Evolutionary conservation across 805 yeast species (phyloP).

Genomic region (Wickerhamomyces subpelliculosus): DNA sequence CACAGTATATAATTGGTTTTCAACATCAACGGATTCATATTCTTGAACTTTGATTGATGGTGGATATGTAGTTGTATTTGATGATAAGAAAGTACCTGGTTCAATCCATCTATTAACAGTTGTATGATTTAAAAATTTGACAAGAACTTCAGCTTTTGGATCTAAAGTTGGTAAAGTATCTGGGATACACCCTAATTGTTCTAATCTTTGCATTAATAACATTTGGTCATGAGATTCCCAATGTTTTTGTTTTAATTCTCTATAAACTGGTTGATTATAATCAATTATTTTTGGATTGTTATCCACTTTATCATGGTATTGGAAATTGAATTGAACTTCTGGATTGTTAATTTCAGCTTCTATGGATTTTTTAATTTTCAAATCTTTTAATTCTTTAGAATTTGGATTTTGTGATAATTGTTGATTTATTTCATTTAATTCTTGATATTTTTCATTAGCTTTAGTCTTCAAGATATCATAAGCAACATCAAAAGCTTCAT

Average conservation of each 20-base stretch:
- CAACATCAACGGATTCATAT: conserved; percentile 39
- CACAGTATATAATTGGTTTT: conserved; percentile 61
- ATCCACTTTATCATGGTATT: conserved; percentile 31
- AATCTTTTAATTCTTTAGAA: conserved; percentile 10
- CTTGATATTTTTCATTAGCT: conserved; percentile 36
- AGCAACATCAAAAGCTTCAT: conserved; percentile 67
- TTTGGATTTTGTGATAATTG: conserved; percentile 13
- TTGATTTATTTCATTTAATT: conserved; percentile 30
- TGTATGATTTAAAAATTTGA: conserved; percentile 68
- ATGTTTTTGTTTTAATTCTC: conserved; percentile 55
- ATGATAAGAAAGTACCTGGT: conserved; percentile 73
- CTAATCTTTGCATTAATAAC: conserved; percentile 88
- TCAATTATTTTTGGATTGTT: conserved; percentile 46
- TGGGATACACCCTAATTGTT: conserved; percentile 78
- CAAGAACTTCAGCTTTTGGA: conserved; percentile 68
- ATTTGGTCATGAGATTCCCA: conserved; percentile 71
- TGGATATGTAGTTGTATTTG: conserved; percentile 64
- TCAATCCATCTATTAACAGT: conserved; percentile 61
- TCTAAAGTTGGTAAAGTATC: conserved; percentile 88
- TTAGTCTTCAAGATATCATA: conserved; percentile 47
- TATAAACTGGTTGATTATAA: conserved; percentile 70
- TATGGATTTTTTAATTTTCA: conserved; percentile 31
- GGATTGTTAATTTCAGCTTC: conserved; percentile 76
- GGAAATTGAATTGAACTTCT: conserved; percentile 68
- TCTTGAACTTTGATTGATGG: conserved; percentile 78